Conservation (phyloP, 2,329 filamentous ascomycete species). For the Colletotrichum sp. region DNA sequence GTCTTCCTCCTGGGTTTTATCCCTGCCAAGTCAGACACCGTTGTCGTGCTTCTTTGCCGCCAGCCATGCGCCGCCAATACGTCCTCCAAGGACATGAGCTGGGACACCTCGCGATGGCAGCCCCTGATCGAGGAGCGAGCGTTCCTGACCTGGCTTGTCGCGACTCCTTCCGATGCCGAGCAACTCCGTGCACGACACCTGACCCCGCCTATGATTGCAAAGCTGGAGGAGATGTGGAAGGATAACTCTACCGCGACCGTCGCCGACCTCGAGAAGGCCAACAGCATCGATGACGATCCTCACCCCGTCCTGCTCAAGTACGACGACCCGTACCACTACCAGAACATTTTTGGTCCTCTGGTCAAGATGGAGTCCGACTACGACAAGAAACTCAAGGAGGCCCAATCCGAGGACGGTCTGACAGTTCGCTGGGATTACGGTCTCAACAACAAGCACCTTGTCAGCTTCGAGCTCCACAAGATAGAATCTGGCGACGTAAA, state of each 20-base stretch:
- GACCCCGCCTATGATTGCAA: conserved; percentile 92
- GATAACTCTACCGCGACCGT: conserved; percentile 89
- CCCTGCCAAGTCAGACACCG: conserved; percentile 96
- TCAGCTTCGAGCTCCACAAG: conserved; percentile 94
- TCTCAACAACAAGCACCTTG: conserved; percentile 95
- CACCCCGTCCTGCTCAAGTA: conserved; percentile 91
- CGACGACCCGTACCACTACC: conserved; percentile 97
- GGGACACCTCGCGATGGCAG: conserved; percentile 98
- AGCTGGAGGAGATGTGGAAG: conserved; percentile 98
- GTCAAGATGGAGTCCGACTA: conserved; percentile 99
- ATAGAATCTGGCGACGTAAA: conserved; percentile 98
- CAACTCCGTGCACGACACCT: conserved; percentile 94
- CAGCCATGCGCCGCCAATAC: conserved; percentile 95
- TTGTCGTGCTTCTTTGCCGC: conserved; percentile 94
- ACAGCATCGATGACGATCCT: conserved; percentile 92
- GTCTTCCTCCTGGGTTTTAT: conserved; percentile 98
- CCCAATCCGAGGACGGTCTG: conserved; percentile 95
- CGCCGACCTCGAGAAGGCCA: conserved; percentile 88
- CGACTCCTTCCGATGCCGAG: conserved; percentile 88
- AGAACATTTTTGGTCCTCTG: conserved; percentile 96
- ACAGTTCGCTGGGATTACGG: conserved; percentile 94
- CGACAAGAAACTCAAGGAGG: conserved; percentile 97
- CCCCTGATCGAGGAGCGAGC: conserved; percentile 96
- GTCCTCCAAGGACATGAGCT: conserved; percentile 99
- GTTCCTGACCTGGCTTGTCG: conserved; percentile 93